Evolutionary conservation across 192 early-diverging fungal species (phyloP).

Genomic region (Paraglomus brasilianum): DNA sequence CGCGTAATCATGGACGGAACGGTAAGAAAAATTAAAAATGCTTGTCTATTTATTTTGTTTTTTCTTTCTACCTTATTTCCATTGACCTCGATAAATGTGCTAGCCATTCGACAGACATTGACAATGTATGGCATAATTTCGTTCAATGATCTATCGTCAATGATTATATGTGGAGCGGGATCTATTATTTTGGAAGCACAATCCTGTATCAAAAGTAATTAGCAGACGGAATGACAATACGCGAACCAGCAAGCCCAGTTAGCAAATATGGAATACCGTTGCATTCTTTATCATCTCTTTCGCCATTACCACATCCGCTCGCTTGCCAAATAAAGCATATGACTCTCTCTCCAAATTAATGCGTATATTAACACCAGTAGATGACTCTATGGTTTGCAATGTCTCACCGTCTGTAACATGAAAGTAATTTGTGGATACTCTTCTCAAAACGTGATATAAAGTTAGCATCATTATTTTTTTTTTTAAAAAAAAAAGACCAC

Average conservation of each 20-base stretch:
- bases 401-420: slow-evolving; percentile 9
- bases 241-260: neutral
- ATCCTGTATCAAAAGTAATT: neutral
- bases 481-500: too few species aligned
- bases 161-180: slow-evolving; percentile 3
- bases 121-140: slow-evolving; percentile 17
- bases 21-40: neutral
- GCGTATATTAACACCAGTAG: slow-evolving; percentile 8
- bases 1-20: neutral
- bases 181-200: neutral
- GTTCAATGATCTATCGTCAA: slow-evolving; percentile 4
- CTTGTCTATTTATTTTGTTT: neutral
- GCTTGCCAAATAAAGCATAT: neutral
- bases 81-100: slow-evolving; percentile 8
- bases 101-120: neutral
- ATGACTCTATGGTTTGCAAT: neutral
- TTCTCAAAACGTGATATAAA: too few species aligned
- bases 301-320: neutral
- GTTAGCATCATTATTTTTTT: too few species aligned
- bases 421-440: neutral
- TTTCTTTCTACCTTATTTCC: neutral
- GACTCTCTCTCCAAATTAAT: slow-evolving; percentile 8
- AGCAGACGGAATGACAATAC: neutral
- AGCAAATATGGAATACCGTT: slow-evolving; percentile 1
- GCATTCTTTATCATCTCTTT: slow-evolving; percentile 17